Evolutionary conservation across 2,329 filamentous ascomycete species (phyloP), one percentile per base, ranked within the genome.

Genomic region (Neonectria coccinea): DNA sequence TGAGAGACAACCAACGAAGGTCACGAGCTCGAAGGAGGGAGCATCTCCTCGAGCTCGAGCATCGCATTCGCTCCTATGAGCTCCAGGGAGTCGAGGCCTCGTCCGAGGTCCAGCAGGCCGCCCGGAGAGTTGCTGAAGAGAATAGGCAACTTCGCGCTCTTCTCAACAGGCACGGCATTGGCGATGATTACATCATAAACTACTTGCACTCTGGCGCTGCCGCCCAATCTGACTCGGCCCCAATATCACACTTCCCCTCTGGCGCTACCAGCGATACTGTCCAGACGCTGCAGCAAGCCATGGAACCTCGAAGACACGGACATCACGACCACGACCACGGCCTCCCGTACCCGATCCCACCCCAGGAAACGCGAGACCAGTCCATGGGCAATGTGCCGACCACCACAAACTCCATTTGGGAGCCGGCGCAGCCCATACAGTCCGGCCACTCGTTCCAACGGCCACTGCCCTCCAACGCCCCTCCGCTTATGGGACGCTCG

Each of bases 1-100:
- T 93, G 69, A 86, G 91, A 68, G 90, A 94, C 72, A 94, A 94
- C 73, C 92, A 94, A 76, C 85, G 91, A 60, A 88, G 91, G 66
- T 92, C 89, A n/a, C 88, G 92, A 57, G 90, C 90, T 50, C 86
- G 91, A 39, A 85, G 89, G 67, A 92, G 91, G 80, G 90, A 92
- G 73, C 93, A 94, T 74, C 80, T 93, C 42, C 83, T 88, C 66
- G 89, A 91, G 59, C 84, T 93, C 29, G 91, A 94, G 77, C 80
- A 84, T 58, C 88, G 88, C 64, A 72, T 79, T 39, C 85, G 88
- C 51, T 79, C 80, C 56, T 92, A 86, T 74, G 89, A 93, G 76
- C 82, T 86, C 41, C 81, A 85, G 33, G 91, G 91, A 18, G 84
- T 91, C 53, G 86, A 91, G 72, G 91, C 90, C 4, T 90, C 89